A percentile compares a stretch with the other conserved stretches of the same genome.
Conservation (phyloP, 805 yeast genomes). For the Hanseniaspora pseudoguilliermondii region DNA sequence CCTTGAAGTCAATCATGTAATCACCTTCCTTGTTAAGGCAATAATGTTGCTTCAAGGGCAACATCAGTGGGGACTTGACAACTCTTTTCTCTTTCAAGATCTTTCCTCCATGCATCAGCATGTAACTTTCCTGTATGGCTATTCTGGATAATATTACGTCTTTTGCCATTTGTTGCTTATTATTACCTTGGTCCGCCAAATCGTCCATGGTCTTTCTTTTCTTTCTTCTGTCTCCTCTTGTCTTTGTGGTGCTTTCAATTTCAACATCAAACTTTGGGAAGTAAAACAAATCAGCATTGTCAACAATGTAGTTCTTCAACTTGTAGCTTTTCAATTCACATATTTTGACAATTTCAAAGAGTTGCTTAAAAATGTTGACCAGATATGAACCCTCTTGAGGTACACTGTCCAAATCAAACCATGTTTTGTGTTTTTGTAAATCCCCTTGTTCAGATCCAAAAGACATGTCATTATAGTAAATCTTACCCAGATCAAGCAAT, state of each 20-base stretch:
- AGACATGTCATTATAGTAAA: constrained; percentile 2
- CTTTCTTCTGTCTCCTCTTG: constrained; percentile 2
- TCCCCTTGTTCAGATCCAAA: constrained; percentile 5
- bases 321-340: constrained; percentile 23
- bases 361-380: constrained; percentile 19
- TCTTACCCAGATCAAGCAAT: constrained; percentile 7
- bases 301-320: constrained; percentile 23
- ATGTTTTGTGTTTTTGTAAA: constrained; percentile 5
- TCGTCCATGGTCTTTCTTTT: background rate
- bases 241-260: constrained; percentile 8
- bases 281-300: constrained; percentile 22
- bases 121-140: constrained; percentile 9
- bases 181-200: background rate
- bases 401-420: constrained; percentile 1
- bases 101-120: constrained; percentile 13
- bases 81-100: constrained; percentile 6
- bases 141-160: background rate
- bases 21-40: background rate
- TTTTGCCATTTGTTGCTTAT: background rate
- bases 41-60: constrained; percentile 10
- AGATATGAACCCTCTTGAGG: background rate
- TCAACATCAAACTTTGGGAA: constrained; percentile 18
- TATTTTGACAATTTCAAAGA: constrained; percentile 22
- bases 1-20: constrained; percentile 22
- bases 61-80: background rate